Percentiles rank a stretch among this genome's conserved stretches.
Evolutionary conservation across 306 rosid species (phyloP).

Genomic region (Glycine latifolia): DNA sequence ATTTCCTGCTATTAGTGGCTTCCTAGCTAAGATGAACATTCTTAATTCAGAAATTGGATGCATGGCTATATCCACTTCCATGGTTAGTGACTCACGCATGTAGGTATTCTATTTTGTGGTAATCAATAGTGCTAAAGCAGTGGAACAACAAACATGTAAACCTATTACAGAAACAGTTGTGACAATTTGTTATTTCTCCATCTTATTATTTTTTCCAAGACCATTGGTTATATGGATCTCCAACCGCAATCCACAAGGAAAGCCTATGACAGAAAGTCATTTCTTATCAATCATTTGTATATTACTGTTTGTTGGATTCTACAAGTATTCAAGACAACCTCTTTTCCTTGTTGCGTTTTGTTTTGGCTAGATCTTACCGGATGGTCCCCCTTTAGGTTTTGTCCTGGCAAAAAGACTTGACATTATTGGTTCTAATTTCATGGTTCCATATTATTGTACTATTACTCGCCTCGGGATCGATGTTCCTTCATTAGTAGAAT

Average conservation of each 20-base stretch:
- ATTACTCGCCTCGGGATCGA: conserved; percentile 34
- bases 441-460: conserved; percentile 44
- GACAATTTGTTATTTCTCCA: not conserved
- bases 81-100: conserved; percentile 43
- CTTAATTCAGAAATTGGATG: conserved; percentile 49
- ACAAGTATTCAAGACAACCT: conserved; percentile 33
- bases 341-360: conserved; percentile 23
- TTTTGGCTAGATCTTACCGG: conserved; percentile 41
- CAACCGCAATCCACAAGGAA: conserved; percentile 15
- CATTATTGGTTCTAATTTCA: conserved; percentile 37
- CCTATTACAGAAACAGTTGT: not conserved
- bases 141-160: not conserved
- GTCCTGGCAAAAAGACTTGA: conserved; percentile 39
- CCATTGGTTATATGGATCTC: conserved; percentile 49
- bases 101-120: conserved; percentile 19
- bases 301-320: conserved; percentile 21
- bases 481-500: not conserved
- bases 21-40: conserved; percentile 46
- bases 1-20: conserved; percentile 18
- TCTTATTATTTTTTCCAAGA: conserved; percentile 27
- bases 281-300: conserved; percentile 34
- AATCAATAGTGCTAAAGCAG: not conserved
- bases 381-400: conserved; percentile 51
- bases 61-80: conserved; percentile 43
- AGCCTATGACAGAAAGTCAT: conserved; percentile 34